Evolutionary conservation across 1,284 basidiomycete genomes (phyloP).

Genomic region (Cryptococcus sp.): DNA sequence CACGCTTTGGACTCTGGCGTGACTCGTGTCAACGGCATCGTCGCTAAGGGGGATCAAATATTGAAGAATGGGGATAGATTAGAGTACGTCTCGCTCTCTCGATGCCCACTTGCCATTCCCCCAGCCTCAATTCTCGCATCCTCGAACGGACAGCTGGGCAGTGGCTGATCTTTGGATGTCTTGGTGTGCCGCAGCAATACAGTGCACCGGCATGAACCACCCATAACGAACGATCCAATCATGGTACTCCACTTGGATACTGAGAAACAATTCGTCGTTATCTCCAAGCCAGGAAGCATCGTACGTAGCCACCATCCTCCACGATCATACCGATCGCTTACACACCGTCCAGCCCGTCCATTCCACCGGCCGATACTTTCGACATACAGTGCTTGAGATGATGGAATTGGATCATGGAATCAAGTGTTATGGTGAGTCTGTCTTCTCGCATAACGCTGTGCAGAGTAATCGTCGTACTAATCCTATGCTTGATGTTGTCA

Average conservation of each 20-base stretch:
- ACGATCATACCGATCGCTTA: conserved; percentile 62
- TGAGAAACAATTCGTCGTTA: conserved; percentile 80
- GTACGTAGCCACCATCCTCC: conserved; percentile 58
- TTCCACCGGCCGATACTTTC: conserved; percentile 81
- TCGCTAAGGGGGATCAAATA: conserved; percentile 75
- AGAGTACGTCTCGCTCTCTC: conserved; percentile 62
- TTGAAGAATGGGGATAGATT: conserved; percentile 86
- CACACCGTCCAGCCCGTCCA: conserved; percentile 89
- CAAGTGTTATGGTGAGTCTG: conserved; percentile 74
- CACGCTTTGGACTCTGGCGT: conserved; percentile 93
- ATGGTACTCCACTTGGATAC: conserved; percentile 75
- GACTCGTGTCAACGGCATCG: conserved; percentile 86
- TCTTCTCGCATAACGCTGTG: neutral
- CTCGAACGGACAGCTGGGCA: neutral
- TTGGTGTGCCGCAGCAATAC: conserved; percentile 66
- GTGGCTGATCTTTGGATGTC: conserved; percentile 23
- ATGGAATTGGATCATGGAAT: conserved; percentile 82
- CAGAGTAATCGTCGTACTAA: neutral
- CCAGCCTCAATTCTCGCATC: neutral
- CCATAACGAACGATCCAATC: conserved; percentile 84
- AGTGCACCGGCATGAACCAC: conserved; percentile 94
- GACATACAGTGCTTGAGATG: conserved; percentile 85
- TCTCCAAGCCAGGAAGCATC: conserved; percentile 93
- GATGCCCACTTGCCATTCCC: too few species aligned
- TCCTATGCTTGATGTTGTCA: neutral